Evolutionary conservation across 2,329 filamentous ascomycete genomes (phyloP).

Genomic region (Colletotrichum chlorophyti): DNA sequence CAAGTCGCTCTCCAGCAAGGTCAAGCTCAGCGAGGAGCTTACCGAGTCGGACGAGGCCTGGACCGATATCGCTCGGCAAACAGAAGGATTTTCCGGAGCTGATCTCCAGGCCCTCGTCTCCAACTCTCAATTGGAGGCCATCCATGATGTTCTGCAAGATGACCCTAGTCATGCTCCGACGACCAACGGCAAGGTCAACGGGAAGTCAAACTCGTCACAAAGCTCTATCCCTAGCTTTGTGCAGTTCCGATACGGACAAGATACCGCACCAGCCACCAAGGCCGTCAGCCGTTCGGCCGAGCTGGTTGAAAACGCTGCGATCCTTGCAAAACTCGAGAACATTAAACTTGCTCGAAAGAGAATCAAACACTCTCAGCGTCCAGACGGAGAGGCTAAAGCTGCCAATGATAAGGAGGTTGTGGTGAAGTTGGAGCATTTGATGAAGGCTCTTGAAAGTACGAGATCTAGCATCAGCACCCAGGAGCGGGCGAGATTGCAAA

Average conservation of each 20-base stretch:
- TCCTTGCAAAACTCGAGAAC: constrained; percentile 81
- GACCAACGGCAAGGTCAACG: constrained; percentile 43
- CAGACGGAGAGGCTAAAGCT: constrained; percentile 36
- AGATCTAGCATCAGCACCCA: constrained; percentile 82
- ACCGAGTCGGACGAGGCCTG: constrained; percentile 62
- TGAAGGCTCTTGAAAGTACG: constrained; percentile 77
- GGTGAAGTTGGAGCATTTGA: constrained; percentile 84
- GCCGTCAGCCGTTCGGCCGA: constrained; percentile 56
- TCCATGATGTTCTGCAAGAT: constrained; percentile 86
- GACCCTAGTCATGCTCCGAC: constrained; percentile 43
- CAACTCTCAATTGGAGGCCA: constrained; percentile 95
- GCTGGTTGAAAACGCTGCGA: constrained; percentile 78
- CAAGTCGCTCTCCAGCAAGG: constrained; percentile 79
- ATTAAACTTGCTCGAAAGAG: constrained; percentile 74
- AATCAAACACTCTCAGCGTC: constrained; percentile 41
- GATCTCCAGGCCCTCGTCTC: constrained; percentile 95
- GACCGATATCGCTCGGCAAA: constrained; percentile 77
- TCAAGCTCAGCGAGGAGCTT: constrained; percentile 75
- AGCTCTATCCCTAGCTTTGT: constrained; percentile 65
- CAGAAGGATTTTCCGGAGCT: constrained; percentile 91
- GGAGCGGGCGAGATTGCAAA: constrained; percentile 75
- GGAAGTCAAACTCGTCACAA: constrained; percentile 29
- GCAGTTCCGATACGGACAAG: constrained; percentile 82
- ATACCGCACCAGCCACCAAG: constrained; percentile 50
- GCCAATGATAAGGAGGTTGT: constrained; percentile 71